phyloP scores from a whole-genome alignment of 129 eudicot genomes.

The Centrapalus pauciflorus region DNA sequence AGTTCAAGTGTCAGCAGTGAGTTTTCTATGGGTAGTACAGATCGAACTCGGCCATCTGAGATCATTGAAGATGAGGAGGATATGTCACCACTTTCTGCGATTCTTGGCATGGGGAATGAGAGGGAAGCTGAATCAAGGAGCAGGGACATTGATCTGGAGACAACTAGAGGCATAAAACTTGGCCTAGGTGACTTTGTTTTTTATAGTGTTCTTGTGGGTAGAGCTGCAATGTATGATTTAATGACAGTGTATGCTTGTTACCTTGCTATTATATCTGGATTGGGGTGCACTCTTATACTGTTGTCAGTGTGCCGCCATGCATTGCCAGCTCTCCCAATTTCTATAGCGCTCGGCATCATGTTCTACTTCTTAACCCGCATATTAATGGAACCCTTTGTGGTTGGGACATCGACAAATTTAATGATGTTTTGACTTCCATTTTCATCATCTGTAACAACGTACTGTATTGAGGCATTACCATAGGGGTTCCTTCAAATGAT shows the following conservation, averaged over 20 bases:
- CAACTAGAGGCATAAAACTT: slow-evolving; percentile 70
- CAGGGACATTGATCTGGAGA: slow-evolving; percentile 14
- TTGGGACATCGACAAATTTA: slow-evolving; percentile 78
- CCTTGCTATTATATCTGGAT: slow-evolving; percentile 92
- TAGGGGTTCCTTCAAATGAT: slow-evolving; percentile 2
- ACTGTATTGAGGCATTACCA: slow-evolving; percentile 14
- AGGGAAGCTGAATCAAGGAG: slow-evolving; percentile 20
- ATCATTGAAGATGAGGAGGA: slow-evolving; percentile 36
- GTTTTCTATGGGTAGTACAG: neutral
- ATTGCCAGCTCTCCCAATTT: slow-evolving; percentile 95
- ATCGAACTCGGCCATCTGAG: slow-evolving; percentile 6
- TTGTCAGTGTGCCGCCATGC: slow-evolving; percentile 90
- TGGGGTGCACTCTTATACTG: slow-evolving; percentile 90
- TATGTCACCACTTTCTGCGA: slow-evolving; percentile 29
- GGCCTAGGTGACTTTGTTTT: slow-evolving; percentile 97
- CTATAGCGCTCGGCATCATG: slow-evolving; percentile 75
- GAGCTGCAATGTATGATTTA: slow-evolving; percentile 99
- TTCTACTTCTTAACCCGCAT: slow-evolving; percentile 90
- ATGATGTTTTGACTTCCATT: slow-evolving; percentile 64
- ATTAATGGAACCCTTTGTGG: slow-evolving; percentile 95
- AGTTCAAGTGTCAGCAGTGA: slow-evolving; percentile 15
- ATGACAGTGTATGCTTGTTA: slow-evolving; percentile 99
- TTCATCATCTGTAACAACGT: neutral
- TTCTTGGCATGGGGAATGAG: slow-evolving; percentile 29
- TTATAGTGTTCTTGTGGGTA: slow-evolving; percentile 95